Percentiles rank a stretch among this genome's conserved stretches.
Conservation (phyloP, 495 filamentous ascomycete genomes). For the Cercophora scortea region DNA sequence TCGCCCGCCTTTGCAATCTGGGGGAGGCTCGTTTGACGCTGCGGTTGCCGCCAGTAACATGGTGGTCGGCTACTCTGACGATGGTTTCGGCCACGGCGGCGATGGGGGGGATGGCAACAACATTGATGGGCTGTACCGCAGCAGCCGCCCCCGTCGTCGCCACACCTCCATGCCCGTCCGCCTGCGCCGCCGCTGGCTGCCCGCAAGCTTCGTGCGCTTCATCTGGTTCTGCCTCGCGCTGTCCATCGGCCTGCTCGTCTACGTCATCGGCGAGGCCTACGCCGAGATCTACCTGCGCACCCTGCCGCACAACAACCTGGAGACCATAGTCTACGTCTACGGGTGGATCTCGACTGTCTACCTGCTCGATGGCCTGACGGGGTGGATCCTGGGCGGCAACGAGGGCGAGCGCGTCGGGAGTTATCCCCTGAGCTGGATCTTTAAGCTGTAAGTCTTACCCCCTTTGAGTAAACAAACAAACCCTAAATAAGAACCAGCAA, state of each 20-base stretch:
- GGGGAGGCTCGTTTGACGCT: neutral
- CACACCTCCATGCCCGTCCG: conserved; percentile 20
- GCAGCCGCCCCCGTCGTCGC: neutral
- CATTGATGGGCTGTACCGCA: conserved; percentile 1
- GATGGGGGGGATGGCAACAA: no score
- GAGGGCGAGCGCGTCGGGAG: conserved; percentile 54
- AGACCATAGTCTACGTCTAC: conserved; percentile 59
- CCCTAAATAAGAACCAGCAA: neutral
- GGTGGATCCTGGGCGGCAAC: conserved; percentile 53
- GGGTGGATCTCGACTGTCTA: conserved; percentile 58
- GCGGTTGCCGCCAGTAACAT: no score
- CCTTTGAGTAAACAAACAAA: no score
- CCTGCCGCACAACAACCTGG: conserved; percentile 52
- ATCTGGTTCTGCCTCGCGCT: conserved; percentile 59
- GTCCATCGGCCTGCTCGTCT: conserved; percentile 50
- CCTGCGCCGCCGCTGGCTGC: conserved; percentile 43
- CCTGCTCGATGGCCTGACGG: conserved; percentile 49
- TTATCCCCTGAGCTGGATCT: conserved; percentile 56
- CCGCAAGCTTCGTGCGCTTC: conserved; percentile 54
- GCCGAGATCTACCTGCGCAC: conserved; percentile 58
- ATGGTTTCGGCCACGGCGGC: no score
- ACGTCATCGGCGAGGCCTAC: conserved; percentile 58
- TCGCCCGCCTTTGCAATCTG: conserved; percentile 20
- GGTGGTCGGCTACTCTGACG: no score
- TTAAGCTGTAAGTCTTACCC: conserved; percentile 51